Conservation (phyloP, 176 grass and related monocot genomes). For the Zoysia japonica region DNA sequence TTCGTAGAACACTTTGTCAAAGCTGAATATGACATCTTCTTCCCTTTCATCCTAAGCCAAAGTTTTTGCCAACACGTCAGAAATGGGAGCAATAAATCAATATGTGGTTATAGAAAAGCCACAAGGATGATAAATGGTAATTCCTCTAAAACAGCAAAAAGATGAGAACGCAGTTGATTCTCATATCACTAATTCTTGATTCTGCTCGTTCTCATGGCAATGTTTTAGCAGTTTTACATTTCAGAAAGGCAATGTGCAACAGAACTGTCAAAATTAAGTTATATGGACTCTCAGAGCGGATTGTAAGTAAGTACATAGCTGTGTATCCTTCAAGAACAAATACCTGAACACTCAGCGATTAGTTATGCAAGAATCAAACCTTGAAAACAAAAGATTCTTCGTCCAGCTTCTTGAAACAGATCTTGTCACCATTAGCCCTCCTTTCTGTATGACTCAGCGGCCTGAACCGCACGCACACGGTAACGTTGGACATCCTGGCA, state of each 20-base stretch:
- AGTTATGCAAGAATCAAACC: conserved; percentile 39
- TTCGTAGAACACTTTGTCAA: conserved; percentile 81
- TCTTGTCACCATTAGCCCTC: conserved; percentile 50
- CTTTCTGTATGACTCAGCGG: conserved; percentile 70
- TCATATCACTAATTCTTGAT: neutral
- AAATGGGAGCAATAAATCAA: conserved; percentile 17
- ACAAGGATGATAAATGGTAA: conserved; percentile 5
- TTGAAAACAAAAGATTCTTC: conserved; percentile 71
- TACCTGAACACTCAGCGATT: conserved; percentile 11
- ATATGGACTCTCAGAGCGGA: neutral
- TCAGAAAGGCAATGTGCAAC: neutral
- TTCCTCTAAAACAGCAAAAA: neutral
- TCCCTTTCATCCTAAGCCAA: conserved; percentile 71
- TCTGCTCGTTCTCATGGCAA: neutral
- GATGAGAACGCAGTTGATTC: neutral
- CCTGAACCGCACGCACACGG: conserved; percentile 82
- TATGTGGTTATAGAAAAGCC: neutral
- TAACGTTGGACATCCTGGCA: conserved; percentile 72
- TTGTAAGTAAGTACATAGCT: neutral
- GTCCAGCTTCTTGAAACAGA: conserved; percentile 62
- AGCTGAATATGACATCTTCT: conserved; percentile 71
- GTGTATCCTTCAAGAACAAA: neutral
- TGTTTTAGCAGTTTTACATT: conserved; percentile 15
- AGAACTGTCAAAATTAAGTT: neutral
- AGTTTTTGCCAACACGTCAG: conserved; percentile 13